These are phyloP conservation scores for Rubia occidens DNA, from an alignment of 305 asterid species.

Conservation along the genomic window DNA sequence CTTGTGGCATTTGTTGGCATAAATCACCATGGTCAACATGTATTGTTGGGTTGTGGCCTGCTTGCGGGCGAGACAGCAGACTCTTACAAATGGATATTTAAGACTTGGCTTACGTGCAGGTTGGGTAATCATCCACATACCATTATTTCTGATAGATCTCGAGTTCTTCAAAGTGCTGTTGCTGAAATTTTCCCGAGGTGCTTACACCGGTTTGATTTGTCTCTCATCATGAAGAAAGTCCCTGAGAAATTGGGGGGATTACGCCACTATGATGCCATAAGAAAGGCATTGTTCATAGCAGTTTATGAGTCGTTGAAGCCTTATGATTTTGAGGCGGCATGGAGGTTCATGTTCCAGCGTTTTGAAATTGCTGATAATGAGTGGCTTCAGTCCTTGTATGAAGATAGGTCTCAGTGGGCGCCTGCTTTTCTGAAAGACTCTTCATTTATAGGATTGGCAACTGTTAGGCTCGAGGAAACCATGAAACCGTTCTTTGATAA, in stretches of 20 bases:
- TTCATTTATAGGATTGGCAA: constrained; percentile 61
- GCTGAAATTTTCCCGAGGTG: constrained; percentile 52
- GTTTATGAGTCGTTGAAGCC: constrained; percentile 35
- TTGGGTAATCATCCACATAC: constrained; percentile 50
- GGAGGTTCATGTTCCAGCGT: not conserved
- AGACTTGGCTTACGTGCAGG: constrained; percentile 45
- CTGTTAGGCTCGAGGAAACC: constrained; percentile 42
- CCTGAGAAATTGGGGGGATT: constrained; percentile 73
- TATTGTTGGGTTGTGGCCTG: constrained; percentile 71
- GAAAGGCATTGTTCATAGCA: constrained; percentile 46
- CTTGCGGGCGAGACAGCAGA: constrained; percentile 46
- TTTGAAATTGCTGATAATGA: constrained; percentile 45
- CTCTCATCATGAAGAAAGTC: constrained; percentile 56
- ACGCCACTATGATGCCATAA: constrained; percentile 43
- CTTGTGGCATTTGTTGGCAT: constrained; percentile 58
- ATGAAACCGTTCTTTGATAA: constrained; percentile 52
- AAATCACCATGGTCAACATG: constrained; percentile 66
- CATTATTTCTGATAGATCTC: constrained; percentile 60
- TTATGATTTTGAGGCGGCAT: not conserved
- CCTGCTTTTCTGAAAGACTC: constrained; percentile 64
- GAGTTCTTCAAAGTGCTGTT: constrained; percentile 48
- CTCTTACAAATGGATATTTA: constrained; percentile 60
- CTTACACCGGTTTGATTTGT: constrained; percentile 46
- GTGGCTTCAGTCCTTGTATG: constrained; percentile 59
- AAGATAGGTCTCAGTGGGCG: constrained; percentile 62